Evolutionary conservation across 164 flowering plant species (phyloP).

Genomic region (Tetrastigma voinierianum): DNA sequence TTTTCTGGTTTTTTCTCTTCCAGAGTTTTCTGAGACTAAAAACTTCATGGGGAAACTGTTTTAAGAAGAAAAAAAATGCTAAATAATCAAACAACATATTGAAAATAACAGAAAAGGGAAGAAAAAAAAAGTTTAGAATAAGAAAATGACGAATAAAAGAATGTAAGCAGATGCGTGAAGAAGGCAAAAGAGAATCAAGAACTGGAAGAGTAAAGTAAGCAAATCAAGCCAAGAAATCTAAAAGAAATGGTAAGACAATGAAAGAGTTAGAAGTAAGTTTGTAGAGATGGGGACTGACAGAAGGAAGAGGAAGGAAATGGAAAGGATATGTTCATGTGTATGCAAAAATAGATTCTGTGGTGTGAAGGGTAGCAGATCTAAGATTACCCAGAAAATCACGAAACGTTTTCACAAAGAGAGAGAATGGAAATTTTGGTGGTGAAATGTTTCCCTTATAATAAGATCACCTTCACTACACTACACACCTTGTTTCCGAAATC

Average conservation of each 20-base stretch:
- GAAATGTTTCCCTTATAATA: neutral
- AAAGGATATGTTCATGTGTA: neutral
- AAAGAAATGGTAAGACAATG: neutral
- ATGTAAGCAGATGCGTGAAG: too few relatives aligned
- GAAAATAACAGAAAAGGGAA: neutral
- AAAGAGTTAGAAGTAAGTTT: neutral
- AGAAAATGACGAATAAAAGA: too few relatives aligned
- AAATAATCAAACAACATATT: neutral
- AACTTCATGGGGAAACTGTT: too few relatives aligned
- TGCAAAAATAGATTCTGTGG: slow-evolving; percentile 5
- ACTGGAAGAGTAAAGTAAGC: too few relatives aligned
- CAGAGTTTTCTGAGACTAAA: too few relatives aligned
- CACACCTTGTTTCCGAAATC: slow-evolving; percentile 22
- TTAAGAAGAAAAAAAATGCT: too few relatives aligned
- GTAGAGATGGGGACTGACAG: neutral
- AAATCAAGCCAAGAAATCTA: neutral
- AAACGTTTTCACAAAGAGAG: neutral
- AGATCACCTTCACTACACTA: too few relatives aligned
- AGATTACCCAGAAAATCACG: neutral
- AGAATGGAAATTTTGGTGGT: neutral
- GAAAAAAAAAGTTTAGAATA: neutral
- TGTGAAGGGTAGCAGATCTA: slow-evolving; percentile 12
- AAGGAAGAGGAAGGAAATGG: neutral
- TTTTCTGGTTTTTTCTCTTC: too few relatives aligned
- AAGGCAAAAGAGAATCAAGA: too few relatives aligned